phyloP scores from a whole-genome alignment of 345 rosid species.

The Citrus glauca region DNA sequence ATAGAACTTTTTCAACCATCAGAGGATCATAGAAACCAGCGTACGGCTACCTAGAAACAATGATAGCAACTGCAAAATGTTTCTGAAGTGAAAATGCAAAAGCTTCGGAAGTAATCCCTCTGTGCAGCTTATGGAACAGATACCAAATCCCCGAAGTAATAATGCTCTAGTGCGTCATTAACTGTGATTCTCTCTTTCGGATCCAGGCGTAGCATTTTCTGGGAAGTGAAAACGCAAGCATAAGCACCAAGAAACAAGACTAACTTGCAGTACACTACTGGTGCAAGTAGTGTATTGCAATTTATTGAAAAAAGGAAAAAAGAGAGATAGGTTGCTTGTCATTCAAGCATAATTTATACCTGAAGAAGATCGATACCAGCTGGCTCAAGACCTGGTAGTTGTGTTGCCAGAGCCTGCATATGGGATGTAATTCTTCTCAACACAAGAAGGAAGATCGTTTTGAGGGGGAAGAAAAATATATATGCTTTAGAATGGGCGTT shows the following conservation, averaged over 20 bases:
- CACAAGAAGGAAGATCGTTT: background rate
- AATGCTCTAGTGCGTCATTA: background rate
- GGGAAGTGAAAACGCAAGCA: background rate
- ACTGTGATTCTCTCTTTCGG: background rate
- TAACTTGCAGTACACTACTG: background rate
- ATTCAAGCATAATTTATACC: background rate
- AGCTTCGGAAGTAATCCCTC: background rate
- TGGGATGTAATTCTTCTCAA: background rate
- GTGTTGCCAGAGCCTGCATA: background rate
- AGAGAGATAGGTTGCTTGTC: no score
- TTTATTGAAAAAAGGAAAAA: no score
- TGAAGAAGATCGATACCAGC: background rate
- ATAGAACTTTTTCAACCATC: background rate
- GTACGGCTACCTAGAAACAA: background rate
- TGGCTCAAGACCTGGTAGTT: background rate
- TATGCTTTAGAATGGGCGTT: background rate
- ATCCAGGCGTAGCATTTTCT: background rate
- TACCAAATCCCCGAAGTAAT: background rate
- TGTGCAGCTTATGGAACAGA: background rate
- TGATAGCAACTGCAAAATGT: background rate
- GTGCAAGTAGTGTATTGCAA: background rate
- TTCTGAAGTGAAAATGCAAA: background rate
- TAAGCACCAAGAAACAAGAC: no score
- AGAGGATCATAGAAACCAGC: background rate
- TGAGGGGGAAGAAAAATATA: no score